Base-by-base conservation (phyloP, 2,329 filamentous ascomycete species). In the Neonectria hederae region DNA sequence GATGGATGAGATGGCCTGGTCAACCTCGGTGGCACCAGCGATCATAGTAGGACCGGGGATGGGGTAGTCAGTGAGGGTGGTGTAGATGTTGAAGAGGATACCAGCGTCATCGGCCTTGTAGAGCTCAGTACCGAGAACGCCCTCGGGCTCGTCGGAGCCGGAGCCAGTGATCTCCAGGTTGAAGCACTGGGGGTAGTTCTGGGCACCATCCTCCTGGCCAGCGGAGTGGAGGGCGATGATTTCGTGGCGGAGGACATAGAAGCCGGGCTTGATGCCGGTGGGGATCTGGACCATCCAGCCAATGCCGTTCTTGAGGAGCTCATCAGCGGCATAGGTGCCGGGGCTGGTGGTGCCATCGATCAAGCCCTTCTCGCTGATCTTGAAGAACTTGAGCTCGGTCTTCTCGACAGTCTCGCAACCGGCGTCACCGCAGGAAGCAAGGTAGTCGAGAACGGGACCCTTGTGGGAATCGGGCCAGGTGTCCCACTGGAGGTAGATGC, bases 371-470 rank as follows among this genome's bases (percentile, higher is more conserved):
- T 84, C 83, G 54, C 84, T 83, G 66, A 91, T 89, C 84, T 92
- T 91, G 84, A 89, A 87, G 79, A 86, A 90, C 71, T 85, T 77
- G 57, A 90, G 82, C 10, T 78, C 74, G 7, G 77, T 78, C 78
- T 87, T 86, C 78, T 86, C 83, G 62, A 85, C 86, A 1, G 78
- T 75, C 56, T 83, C 80, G 76, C 86, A 90, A 74, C 88, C 83
- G 38, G 82, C 83, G 59, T 81, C 79, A 40, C 72, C 72, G 80
- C 87, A 89, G 72, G 83, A 81, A 65, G 89, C 89, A 40, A 91
- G 80, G 82, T 90, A 91, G 77, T 85, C 85, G 66, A 91, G 82
- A 73, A 91, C 84, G 24, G 89, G 89, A 1, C 85, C 81, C 62
- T 78, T 70, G 76, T 85, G 83, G 10, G 73, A 76, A 22, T 76